Base-by-base conservation (phyloP, 2,329 filamentous ascomycete genomes). In the Lithohypha guttulata region DNA sequence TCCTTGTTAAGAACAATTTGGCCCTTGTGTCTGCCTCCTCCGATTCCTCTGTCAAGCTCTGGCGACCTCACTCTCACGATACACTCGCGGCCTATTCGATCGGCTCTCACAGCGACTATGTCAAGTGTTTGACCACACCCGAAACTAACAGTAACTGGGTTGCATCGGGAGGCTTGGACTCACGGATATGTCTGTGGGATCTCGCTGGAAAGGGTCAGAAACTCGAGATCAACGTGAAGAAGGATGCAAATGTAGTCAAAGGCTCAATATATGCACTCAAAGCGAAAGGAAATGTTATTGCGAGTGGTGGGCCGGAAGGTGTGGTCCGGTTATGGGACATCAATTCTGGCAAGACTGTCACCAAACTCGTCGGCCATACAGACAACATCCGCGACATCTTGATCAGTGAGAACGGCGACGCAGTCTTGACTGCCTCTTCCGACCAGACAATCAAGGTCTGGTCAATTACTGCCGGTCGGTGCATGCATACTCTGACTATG, bases 401-500 rank as follows among this genome's bases (percentile, higher is more conserved):
- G 37, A 78, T 98, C 48, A 93, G 84, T 52, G 78, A 89, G 50
- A 78, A 83, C 43, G 87, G 85, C 26, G 86, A 94, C 56, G 93
- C 79, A 27, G 84, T 98, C 51, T 75, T 98, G 69, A 94, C 89
- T 1, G 87, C 85, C 10, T 94, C 87, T 51, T 89, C 89, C 1
- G 91, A 98, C 59, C 86, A 93, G 62, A 96, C 91, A 0, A 81
- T 98, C 65, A 98, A 98, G 65, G 77, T 96, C 42, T 98, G 91
- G 91, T 95, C 87, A 50, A 79, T 96, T 51, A 91, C 84, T 8
- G 89, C 86, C 15, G 91, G 91, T 40, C 75, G 91, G 51, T 98
- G 91, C 69, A 89, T 96, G 81, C 85, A 95, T 61, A 98, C 91
- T 1, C 73, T 98, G 52, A 95, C 87, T 39, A 98, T 98, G 91